Evolutionary conservation across 2,329 filamentous ascomycete genomes (phyloP).

Genomic region (Claviceps quebecensis): DNA sequence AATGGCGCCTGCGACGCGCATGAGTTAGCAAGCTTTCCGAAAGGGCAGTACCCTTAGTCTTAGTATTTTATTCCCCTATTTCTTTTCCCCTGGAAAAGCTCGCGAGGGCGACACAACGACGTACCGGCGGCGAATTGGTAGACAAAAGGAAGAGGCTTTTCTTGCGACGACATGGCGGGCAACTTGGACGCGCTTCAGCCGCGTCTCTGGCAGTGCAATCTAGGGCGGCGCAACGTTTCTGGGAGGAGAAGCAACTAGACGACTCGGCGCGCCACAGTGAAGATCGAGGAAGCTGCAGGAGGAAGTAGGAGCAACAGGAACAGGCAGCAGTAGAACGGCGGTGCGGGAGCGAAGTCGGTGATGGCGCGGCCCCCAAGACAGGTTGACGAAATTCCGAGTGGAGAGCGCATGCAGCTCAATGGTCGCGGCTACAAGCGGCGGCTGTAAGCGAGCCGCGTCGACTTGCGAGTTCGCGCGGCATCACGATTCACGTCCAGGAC

Average conservation of each 20-base stretch:
- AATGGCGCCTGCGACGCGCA: constrained; percentile 52
- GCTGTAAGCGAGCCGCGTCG: background rate
- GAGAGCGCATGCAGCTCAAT: background rate
- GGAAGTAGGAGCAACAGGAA: background rate
- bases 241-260: background rate
- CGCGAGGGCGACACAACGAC: constrained; percentile 19
- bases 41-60: background rate
- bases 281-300: background rate
- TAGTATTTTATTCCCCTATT: background rate
- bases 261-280: background rate
- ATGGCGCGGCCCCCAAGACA: background rate
- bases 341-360: constrained; percentile 3
- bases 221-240: constrained; percentile 7
- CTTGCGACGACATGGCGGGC: constrained; percentile 48
- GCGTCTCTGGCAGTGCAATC: constrained; percentile 6
- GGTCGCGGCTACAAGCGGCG: background rate
- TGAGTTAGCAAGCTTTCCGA: constrained; percentile 7
- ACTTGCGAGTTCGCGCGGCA: background rate
- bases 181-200: constrained; percentile 3
- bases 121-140: constrained; percentile 91
- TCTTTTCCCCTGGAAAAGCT: background rate
- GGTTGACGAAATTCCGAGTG: background rate
- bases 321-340: too few species aligned
- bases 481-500: background rate
- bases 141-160: constrained; percentile 72